Conservation (phyloP, 176 grass and related monocot genomes). For the Avena eriantha region DNA sequence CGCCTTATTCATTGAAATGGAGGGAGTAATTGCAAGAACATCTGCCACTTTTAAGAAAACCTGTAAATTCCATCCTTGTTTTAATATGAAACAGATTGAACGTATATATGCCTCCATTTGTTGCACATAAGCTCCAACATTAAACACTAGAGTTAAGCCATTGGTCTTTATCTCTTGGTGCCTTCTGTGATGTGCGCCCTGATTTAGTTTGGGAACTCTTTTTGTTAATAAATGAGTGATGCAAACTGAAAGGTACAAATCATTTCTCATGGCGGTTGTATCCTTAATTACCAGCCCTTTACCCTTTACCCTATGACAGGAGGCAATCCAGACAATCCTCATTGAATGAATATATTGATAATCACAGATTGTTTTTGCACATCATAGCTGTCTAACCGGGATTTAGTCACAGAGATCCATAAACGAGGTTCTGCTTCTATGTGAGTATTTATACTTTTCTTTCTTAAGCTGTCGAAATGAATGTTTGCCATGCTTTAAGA, state of each 20-base stretch:
- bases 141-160: not conserved
- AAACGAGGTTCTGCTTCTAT: not conserved
- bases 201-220: constrained; percentile 3
- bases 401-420: not conserved
- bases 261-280: not conserved
- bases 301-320: not conserved
- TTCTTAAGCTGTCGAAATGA: not conserved
- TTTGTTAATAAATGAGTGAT: not conserved
- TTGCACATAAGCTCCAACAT: not conserved
- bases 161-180: not conserved
- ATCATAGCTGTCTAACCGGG: not conserved
- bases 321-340: not conserved
- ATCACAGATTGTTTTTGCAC: not conserved
- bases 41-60: not conserved
- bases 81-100: not conserved
- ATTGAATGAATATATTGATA: not conserved
- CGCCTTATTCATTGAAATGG: no score
- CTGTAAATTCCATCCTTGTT: not conserved
- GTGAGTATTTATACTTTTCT: not conserved
- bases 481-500: not conserved
- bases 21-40: not conserved
- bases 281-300: not conserved
- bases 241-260: not conserved
- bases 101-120: not conserved
- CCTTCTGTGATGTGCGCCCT: not conserved